Conservation (phyloP, 164 flowering plant genomes). For the Piper betle region DNA sequence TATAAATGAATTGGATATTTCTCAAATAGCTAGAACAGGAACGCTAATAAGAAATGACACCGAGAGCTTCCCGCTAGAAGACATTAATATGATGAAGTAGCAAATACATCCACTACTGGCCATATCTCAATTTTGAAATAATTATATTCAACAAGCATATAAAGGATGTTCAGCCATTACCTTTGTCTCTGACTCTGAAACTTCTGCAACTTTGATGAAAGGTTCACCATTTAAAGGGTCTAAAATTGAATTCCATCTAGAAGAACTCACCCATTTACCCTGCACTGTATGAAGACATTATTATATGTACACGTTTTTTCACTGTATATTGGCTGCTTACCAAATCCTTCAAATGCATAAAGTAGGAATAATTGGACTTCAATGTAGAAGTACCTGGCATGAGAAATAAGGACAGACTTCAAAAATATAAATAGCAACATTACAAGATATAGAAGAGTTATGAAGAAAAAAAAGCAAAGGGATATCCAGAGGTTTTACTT, state of each 20-base stretch:
- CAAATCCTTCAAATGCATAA: background rate
- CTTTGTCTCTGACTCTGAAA: slow-evolving; percentile 59
- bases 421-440: too few species aligned
- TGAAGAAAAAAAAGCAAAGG: too few species aligned
- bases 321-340: background rate
- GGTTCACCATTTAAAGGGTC: slow-evolving; percentile 96
- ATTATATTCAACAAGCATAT: background rate
- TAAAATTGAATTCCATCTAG: slow-evolving; percentile 44
- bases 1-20: background rate
- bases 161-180: slow-evolving; percentile 17
- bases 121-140: background rate
- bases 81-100: background rate
- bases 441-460: too few species aligned
- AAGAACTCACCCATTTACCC: slow-evolving; percentile 74
- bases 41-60: background rate
- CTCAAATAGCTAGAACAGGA: background rate
- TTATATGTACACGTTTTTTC: background rate
- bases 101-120: background rate
- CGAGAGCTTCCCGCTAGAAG: background rate
- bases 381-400: background rate
- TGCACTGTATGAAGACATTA: slow-evolving; percentile 40
- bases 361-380: too few species aligned
- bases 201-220: slow-evolving; percentile 79
- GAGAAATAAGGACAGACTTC: background rate
- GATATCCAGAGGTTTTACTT: too few species aligned